Evolutionary conservation across 2,329 filamentous ascomycete genomes (phyloP).

Genomic region (Clonostachys byssicola): DNA sequence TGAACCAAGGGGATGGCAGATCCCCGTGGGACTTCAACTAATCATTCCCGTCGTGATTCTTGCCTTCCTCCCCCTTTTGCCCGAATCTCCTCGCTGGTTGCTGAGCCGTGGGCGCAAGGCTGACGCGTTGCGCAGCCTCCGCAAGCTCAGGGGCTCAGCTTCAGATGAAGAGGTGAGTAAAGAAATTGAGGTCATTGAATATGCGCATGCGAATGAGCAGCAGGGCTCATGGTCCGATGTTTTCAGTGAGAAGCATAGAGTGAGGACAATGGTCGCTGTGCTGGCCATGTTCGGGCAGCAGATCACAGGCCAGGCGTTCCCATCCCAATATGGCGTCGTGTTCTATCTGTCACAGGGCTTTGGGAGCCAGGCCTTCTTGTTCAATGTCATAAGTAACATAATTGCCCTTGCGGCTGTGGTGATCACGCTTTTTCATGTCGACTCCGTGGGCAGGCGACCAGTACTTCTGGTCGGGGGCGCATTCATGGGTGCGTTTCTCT

Average conservation of each 20-base stretch:
- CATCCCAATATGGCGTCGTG: constrained; percentile 19
- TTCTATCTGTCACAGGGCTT: constrained; percentile 18
- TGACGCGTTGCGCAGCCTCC: constrained; percentile 17
- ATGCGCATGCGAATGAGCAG: background rate
- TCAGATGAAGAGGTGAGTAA: constrained; percentile 13
- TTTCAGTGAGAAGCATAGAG: constrained; percentile 3
- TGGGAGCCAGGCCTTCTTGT: constrained; percentile 18
- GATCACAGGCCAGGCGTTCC: constrained; percentile 18
- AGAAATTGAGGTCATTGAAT: constrained; percentile 7
- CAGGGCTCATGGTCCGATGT: constrained; percentile 1
- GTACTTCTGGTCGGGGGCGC: constrained; percentile 15
- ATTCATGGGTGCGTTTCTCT: constrained; percentile 18
- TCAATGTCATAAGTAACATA: constrained; percentile 11
- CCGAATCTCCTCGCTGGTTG: constrained; percentile 30
- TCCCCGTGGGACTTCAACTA: constrained; percentile 39
- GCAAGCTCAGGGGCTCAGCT: constrained; percentile 12
- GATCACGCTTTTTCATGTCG: constrained; percentile 8
- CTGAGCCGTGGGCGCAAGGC: constrained; percentile 14
- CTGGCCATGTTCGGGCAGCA: constrained; percentile 22
- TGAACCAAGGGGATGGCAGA: constrained; percentile 26
- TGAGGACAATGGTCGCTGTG: constrained; percentile 14
- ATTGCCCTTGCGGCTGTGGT: constrained; percentile 8
- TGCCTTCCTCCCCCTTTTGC: constrained; percentile 25
- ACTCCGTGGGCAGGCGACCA: constrained; percentile 10
- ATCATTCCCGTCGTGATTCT: constrained; percentile 30